Base-by-base conservation (phyloP, 1,139 yeast genomes). In the Saccharomycopsis crataegensis region DNA sequence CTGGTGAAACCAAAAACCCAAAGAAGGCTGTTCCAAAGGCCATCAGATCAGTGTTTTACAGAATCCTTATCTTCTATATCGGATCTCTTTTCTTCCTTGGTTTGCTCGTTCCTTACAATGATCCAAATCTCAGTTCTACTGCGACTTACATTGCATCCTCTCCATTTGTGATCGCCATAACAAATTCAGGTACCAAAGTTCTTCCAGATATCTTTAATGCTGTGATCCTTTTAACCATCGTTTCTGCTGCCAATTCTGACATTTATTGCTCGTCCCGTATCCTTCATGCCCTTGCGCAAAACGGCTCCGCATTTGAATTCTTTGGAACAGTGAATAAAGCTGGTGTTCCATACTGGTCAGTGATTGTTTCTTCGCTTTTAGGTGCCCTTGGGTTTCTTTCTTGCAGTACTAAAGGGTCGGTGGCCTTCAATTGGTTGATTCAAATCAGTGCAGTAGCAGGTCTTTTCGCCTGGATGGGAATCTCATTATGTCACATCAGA, bases 1-100 rank as follows among this genome's bases (percentile, higher is more conserved):
- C 95, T 17, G 96, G 96, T 66, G 97, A 91, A 70, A 79, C 93
- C 49, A 76, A 79, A 50, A 86, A 87, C 68, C 96, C 97, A 56
- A 76, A 87, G 66, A 81, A 79, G 60, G 77, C 94, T 12, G 87
- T 91, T 52, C 96, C 96, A 55, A 77, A 78, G 57, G 96, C 96
- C 36, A 86, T 88, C 63, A 80, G 83, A 62, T 86, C 86, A 65
- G 95, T 89, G 41, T 80, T 89, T 61, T 78, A 81, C 72, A 80
- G 97, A 70, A 88, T 91, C 61, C 68, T 86, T 59, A 71, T 89
- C 55, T 86, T 91, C 66, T 91, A 87, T 75, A 82, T 91, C 64
- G 75, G 86, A 16, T 82, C 91, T 11, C 77, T 90, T 61, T 76
- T 90, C 64, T 86, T 90, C 71, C 78, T 87, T 64, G 96, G 97